Evolutionary conservation across 1,284 basidiomycete genomes (phyloP), one percentile per base, ranked within the genome.

Genomic region (Ceratobasidium sp.): DNA sequence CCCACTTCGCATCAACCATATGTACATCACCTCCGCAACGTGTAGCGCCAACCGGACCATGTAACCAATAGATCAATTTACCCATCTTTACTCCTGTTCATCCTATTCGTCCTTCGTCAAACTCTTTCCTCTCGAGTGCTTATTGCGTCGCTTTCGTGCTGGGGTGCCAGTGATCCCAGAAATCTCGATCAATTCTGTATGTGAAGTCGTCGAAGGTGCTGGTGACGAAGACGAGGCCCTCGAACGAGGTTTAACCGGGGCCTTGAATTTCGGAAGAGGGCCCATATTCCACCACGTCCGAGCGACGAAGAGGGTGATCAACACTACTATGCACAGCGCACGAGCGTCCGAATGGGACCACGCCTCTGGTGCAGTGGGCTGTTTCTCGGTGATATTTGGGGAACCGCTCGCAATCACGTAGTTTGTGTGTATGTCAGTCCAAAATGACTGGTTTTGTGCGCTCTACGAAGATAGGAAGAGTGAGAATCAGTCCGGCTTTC

Each of bases 271-370:
- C 9, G 69, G 69, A 29, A 72, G 54, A 6, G 69, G 69, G 24
- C 69, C 69, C 53, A 69, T 69, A 51, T 72, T 72, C 69, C 69
- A 72, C 54, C 69, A 72, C 19, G 69, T 72, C 24, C 69, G 44
- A 1, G 57, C 29, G 27, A 72, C 56, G 31, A 72, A 72, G 15
- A 72, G 47, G 11, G 27, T 31, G 48, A 19, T 47, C 36, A 72
- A 29, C 14, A 72, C 33, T 44, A 50, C 56, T 48, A 72, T 59
- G 57, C 69, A 72, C 27, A 33, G 44, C 14, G 69, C 54, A 19
- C 69, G 56, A 44, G 69, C 69, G 29, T 72, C 69, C 24, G 56
- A 50, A 31, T 72, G 69, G 19, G 69, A 60, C 69, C 69, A 72
- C 19, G 69, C 69, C 17, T 72, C 54, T 1, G 51, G 69, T 7